These are phyloP conservation scores for Trichoderma semiorbis DNA, from an alignment of 2,329 filamentous ascomycete species.

Conservation along the genomic window DNA sequence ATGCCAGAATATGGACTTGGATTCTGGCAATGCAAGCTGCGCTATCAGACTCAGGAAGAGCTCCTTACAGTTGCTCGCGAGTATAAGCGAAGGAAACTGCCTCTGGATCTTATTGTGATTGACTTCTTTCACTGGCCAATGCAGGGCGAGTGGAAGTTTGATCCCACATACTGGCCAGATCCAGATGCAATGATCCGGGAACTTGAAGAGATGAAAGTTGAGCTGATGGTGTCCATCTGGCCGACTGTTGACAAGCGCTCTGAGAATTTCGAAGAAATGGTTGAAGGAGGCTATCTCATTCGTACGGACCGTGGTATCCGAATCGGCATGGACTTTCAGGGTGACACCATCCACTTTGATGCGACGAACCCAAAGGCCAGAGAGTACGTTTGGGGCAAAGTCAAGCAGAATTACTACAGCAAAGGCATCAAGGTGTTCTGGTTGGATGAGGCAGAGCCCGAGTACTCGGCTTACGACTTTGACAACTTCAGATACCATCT, in stretches of 20 bases:
- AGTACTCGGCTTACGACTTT: neutral
- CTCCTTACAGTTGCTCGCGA: neutral
- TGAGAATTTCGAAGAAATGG: neutral
- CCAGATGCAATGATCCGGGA: slow-evolving; percentile 58
- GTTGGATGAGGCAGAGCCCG: neutral
- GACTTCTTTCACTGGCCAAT: slow-evolving; percentile 67
- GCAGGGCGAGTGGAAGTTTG: slow-evolving; percentile 67
- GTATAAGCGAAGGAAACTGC: neutral
- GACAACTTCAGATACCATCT: neutral
- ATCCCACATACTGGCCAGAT: slow-evolving; percentile 62
- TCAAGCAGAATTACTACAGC: neutral
- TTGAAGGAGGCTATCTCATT: neutral
- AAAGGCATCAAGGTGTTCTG: neutral
- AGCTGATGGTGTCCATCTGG: neutral
- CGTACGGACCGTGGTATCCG: neutral
- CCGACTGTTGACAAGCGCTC: neutral
- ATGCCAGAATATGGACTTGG: neutral
- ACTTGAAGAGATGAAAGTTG: neutral
- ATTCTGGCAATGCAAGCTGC: neutral
- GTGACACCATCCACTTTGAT: neutral
- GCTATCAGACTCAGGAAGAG: neutral
- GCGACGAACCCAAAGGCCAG: neutral
- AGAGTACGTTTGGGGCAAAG: neutral
- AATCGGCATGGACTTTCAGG: neutral
- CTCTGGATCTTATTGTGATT: slow-evolving; percentile 62